Percentiles rank a stretch among this genome's conserved stretches.
phyloP scores from a whole-genome alignment of 352 stramenopile species.

The Phytophthora melonis region DNA sequence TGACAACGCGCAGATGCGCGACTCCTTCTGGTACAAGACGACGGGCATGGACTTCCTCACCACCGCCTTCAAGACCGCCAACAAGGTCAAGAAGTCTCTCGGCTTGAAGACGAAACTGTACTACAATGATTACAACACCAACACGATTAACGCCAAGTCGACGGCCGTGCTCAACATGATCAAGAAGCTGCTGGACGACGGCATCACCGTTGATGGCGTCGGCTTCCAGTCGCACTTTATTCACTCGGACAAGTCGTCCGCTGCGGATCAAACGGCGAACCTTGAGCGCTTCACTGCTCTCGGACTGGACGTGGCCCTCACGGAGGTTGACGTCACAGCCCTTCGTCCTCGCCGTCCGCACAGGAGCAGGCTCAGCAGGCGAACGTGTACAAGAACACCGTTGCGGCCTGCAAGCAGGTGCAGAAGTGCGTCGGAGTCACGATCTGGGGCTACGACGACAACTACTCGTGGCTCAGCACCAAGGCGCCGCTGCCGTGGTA shows the following conservation, averaged over 20 bases:
- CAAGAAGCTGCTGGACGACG: slow-evolving; percentile 26
- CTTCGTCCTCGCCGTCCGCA: slow-evolving; percentile 20
- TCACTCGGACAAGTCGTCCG: slow-evolving; percentile 10
- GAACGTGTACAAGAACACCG: slow-evolving; percentile 29
- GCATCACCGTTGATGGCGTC: slow-evolving; percentile 32
- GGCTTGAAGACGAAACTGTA: slow-evolving; percentile 37
- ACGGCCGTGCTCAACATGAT: slow-evolving; percentile 33
- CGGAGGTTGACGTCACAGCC: slow-evolving; percentile 34
- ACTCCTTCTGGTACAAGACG: slow-evolving; percentile 46
- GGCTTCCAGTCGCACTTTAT: slow-evolving; percentile 37
- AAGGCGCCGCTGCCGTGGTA: slow-evolving; percentile 36
- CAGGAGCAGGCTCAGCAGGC: slow-evolving; percentile 24
- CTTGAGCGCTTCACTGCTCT: slow-evolving; percentile 38
- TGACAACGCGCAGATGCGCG: slow-evolving; percentile 34
- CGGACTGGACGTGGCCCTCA: slow-evolving; percentile 39
- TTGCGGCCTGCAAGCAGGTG: slow-evolving; percentile 37
- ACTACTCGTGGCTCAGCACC: slow-evolving; percentile 39
- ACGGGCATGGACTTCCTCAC: slow-evolving; percentile 43
- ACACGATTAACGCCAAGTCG: slow-evolving; percentile 43
- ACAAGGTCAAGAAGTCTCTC: slow-evolving; percentile 35
- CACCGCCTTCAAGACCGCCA: slow-evolving; percentile 43
- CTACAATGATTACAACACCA: slow-evolving; percentile 47
- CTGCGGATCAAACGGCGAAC: slow-evolving; percentile 27
- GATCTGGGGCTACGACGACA: slow-evolving; percentile 37
- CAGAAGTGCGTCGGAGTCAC: slow-evolving; percentile 38